A percentile compares a stretch with the other conserved stretches of the same genome.
Evolutionary conservation across 116 monocot species (phyloP).

Genomic region (Trichopus zeylanicus): DNA sequence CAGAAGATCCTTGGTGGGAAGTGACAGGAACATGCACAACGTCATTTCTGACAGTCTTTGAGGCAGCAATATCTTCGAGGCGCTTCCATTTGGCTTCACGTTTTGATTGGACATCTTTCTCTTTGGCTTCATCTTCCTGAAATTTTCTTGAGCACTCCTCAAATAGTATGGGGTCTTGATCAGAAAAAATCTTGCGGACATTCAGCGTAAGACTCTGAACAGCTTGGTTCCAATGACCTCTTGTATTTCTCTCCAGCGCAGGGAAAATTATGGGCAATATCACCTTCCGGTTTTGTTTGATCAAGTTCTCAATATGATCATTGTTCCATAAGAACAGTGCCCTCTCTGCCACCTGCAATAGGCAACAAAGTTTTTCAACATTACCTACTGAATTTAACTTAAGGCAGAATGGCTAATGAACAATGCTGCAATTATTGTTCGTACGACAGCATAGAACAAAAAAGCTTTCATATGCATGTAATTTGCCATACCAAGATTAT

Average conservation of each 20-base stretch:
- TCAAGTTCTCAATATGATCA: conserved; percentile 39
- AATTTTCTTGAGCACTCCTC: conserved; percentile 33
- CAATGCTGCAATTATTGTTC: no score
- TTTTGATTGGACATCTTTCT: conserved; percentile 19
- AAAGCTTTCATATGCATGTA: no score
- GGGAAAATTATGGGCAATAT: conserved; percentile 48
- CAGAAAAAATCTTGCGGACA: conserved; percentile 42
- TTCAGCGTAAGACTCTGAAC: conserved; percentile 50
- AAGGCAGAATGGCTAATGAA: no score
- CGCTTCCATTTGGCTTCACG: conserved; percentile 41
- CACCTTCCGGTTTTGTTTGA: conserved; percentile 41
- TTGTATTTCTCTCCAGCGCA: conserved; percentile 39
- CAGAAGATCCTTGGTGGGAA: conserved; percentile 11
- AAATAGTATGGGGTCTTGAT: conserved; percentile 35
- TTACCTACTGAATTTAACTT: not conserved
- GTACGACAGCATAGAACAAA: no score
- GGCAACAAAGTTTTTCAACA: not conserved
- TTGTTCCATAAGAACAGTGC: conserved; percentile 60
- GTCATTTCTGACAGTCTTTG: conserved; percentile 24
- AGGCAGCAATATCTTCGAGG: conserved; percentile 38
- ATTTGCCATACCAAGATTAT: no score
- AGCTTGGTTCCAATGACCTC: conserved; percentile 48
- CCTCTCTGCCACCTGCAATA: conserved; percentile 47
- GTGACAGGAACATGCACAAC: conserved; percentile 11
- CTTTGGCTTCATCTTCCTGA: conserved; percentile 30